Conservation (phyloP, 2,329 filamentous ascomycete species). For the Diatrype stigma region DNA sequence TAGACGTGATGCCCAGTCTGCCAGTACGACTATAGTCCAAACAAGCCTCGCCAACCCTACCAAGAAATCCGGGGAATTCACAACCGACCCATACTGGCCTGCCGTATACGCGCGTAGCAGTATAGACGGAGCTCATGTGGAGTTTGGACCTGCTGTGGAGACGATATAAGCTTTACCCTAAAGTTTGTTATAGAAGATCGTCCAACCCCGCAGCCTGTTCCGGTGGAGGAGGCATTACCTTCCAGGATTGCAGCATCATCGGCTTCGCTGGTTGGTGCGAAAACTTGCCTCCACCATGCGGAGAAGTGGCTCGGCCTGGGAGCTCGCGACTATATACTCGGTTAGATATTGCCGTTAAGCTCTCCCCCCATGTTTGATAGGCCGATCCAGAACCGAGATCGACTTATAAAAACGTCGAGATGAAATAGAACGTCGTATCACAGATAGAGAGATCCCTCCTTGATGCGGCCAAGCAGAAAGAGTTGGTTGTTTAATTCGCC, state of each 20-base stretch:
- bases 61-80: background rate
- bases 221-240: background rate
- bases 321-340: background rate
- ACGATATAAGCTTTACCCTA: background rate
- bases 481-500: background rate
- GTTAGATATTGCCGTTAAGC: background rate
- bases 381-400: background rate
- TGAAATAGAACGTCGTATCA: background rate
- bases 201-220: background rate
- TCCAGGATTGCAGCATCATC: background rate
- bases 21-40: too few species aligned
- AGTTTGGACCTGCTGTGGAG: too few species aligned
- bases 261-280: background rate
- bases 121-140: too few species aligned
- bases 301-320: background rate
- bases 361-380: background rate
- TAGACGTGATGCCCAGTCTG: too few species aligned
- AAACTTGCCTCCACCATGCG: background rate
- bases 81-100: background rate
- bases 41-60: too few species aligned
- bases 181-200: background rate
- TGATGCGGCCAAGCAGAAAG: background rate
- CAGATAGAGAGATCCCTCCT: background rate
- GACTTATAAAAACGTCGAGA: background rate
- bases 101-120: too few species aligned